Evolutionary conservation across 1,139 yeast genomes (phyloP).

Genomic region (Yamadazyma triangularis): DNA sequence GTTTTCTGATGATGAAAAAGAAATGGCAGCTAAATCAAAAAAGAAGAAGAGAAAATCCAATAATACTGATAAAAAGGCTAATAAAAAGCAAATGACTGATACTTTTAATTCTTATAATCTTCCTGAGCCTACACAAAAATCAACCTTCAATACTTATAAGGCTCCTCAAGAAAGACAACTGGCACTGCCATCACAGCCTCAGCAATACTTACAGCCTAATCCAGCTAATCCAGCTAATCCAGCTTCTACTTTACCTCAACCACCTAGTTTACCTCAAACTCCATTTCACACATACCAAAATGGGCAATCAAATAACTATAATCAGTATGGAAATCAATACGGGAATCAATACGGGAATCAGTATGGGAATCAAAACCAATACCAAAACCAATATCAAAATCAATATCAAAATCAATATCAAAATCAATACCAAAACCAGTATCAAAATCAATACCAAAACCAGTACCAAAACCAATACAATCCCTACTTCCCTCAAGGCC

Average conservation of each 20-base stretch:
- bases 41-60: constrained; percentile 50
- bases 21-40: constrained; percentile 54
- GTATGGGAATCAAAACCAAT: neutral
- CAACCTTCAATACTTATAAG: constrained; percentile 1
- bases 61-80: constrained; percentile 22
- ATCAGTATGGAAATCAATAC: neutral
- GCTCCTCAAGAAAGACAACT: too few species aligned
- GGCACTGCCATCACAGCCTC: too few species aligned
- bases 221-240: too few species aligned
- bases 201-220: neutral
- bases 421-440: constrained; percentile 1
- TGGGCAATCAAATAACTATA: neutral
- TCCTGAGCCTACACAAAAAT: too few species aligned
- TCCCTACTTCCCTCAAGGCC: neutral
- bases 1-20: constrained; percentile 90
- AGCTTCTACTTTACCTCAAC: too few species aligned
- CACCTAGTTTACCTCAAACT: constrained; percentile 1
- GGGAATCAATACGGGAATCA: neutral
- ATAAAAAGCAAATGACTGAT: neutral
- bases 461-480: neutral
- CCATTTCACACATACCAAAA: constrained; percentile 2
- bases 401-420: constrained; percentile 6
- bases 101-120: constrained; percentile 7
- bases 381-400: constrained; percentile 5
- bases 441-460: constrained; percentile 11